Conservation (phyloP, 768 basidiomycete genomes). For the Mycena latifolia region DNA sequence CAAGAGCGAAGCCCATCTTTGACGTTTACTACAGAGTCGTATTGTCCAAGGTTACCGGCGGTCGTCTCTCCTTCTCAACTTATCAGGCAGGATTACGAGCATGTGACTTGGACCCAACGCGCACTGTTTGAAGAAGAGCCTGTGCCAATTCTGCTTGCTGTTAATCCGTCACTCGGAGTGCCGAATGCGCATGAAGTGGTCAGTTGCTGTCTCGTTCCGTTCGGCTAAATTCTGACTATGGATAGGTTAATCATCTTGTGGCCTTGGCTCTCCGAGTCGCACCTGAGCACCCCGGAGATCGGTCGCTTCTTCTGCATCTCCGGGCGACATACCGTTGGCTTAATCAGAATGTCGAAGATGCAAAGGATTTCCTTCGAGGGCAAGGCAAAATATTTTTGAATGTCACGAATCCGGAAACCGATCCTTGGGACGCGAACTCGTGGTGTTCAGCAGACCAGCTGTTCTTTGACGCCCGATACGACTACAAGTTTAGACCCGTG, state of each 20-base stretch:
- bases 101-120: constrained; percentile 32
- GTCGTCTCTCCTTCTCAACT: constrained; percentile 29
- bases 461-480: constrained; percentile 49
- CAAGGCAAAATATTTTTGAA: constrained; percentile 58
- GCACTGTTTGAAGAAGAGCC: constrained; percentile 23
- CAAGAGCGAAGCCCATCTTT: constrained; percentile 7
- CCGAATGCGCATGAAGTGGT: constrained; percentile 33
- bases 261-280: constrained; percentile 49
- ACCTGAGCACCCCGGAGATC: constrained; percentile 37
- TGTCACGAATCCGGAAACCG: constrained; percentile 51
- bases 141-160: neutral
- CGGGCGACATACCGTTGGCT: constrained; percentile 59
- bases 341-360: constrained; percentile 41
- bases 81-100: constrained; percentile 16
- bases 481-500: no score
- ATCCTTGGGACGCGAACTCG: constrained; percentile 43
- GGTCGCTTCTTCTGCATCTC: constrained; percentile 51
- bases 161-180: constrained; percentile 29
- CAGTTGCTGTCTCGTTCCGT: neutral
- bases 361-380: constrained; percentile 28
- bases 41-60: constrained; percentile 18
- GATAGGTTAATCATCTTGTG: constrained; percentile 56
- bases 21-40: constrained; percentile 10
- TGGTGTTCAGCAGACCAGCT: constrained; percentile 56
- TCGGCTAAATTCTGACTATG: neutral